Percentiles rank a stretch among this genome's conserved stretches.
Conservation (phyloP, 2,329 filamentous ascomycete genomes). For the Metarhizium guizhouense region DNA sequence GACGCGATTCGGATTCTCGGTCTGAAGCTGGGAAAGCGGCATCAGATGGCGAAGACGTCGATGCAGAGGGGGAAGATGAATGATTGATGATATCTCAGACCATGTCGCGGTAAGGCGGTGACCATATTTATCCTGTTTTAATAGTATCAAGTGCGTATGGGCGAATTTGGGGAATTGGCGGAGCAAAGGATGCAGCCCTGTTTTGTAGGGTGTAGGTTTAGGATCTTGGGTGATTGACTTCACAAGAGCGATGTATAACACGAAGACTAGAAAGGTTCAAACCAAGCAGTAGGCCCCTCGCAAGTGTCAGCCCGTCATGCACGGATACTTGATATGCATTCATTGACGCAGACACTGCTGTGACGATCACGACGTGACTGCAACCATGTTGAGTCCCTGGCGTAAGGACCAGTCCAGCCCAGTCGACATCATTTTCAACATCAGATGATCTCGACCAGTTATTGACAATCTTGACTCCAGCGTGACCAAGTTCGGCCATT, state of each 20-base stretch:
- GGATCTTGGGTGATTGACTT: neutral
- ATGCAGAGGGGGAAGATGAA: constrained; percentile 1
- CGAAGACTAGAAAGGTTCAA: neutral
- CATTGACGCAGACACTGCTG: constrained; percentile 47
- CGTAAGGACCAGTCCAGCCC: too few relatives aligned
- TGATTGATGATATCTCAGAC: neutral
- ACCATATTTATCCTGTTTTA: neutral
- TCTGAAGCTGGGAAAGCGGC: neutral
- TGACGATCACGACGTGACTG: constrained; percentile 13
- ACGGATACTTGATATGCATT: too few relatives aligned
- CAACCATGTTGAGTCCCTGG: too few relatives aligned
- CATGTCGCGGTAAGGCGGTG: neutral
- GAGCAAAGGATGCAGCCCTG: neutral
- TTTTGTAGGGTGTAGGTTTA: neutral
- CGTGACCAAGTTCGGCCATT: too few relatives aligned
- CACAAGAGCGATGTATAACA: neutral
- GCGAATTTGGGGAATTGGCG: neutral
- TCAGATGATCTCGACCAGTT: too few relatives aligned
- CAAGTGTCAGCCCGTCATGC: constrained; percentile 9
- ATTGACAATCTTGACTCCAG: too few relatives aligned
- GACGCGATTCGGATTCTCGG: constrained; percentile 2
- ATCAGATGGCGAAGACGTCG: neutral
- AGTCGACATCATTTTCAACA: too few relatives aligned
- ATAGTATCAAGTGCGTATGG: neutral
- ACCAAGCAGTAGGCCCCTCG: constrained; percentile 38